Percentiles rank a stretch among this genome's conserved stretches.
Conservation (phyloP, 306 rosid genomes). For the Prunus salicina region DNA sequence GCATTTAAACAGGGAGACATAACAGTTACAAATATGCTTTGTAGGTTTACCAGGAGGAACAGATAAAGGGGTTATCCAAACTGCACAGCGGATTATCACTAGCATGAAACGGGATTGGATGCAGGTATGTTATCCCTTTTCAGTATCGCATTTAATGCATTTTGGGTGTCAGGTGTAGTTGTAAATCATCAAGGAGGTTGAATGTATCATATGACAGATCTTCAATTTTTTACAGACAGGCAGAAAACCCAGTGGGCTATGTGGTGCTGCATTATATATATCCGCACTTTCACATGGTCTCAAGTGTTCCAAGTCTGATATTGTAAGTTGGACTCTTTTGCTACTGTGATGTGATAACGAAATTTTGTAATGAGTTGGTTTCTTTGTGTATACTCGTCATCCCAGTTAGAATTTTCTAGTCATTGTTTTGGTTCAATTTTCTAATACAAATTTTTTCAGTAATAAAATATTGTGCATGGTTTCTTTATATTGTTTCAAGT, state of each 20-base stretch:
- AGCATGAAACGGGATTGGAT: conserved; percentile 96
- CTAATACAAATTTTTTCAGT: background rate
- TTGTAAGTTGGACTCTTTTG: conserved; percentile 54
- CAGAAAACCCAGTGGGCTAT: conserved; percentile 85
- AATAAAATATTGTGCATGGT: background rate
- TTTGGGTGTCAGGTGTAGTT: background rate
- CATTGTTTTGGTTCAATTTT: background rate
- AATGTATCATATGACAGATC: background rate
- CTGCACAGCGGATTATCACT: conserved; percentile 66
- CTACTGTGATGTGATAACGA: conserved; percentile 9
- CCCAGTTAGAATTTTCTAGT: background rate
- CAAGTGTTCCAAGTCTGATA: conserved; percentile 65
- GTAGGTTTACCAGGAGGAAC: conserved; percentile 43
- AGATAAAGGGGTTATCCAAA: conserved; percentile 50
- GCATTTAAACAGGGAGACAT: background rate
- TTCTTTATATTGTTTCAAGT: background rate
- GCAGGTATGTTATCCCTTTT: conserved; percentile 47
- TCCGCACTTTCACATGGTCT: conserved; percentile 77
- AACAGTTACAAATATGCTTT: background rate
- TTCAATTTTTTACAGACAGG: conserved; percentile 57
- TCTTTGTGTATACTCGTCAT: background rate
- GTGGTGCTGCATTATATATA: conserved; percentile 87
- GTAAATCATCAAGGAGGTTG: background rate
- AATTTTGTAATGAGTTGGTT: background rate
- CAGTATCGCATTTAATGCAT: background rate